Evolutionary conservation across 371 early-diverging fungal genomes (phyloP), one percentile per base, ranked within the genome.

Genomic region (Massospora cicadina): DNA sequence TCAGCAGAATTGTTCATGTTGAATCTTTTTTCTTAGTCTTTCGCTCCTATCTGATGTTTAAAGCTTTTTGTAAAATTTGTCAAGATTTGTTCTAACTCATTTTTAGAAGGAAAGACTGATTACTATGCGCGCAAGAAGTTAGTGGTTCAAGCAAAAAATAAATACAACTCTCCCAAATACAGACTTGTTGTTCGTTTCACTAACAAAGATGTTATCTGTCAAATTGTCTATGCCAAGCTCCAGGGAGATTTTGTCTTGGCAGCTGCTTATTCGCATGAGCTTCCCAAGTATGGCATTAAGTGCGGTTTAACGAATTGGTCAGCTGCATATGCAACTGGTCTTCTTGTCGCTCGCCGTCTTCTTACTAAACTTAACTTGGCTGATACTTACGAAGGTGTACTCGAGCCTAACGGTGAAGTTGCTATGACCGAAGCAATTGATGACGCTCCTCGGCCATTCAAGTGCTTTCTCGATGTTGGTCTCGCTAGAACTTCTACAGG

Each of bases 221-320:
- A 98, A 84, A 84, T 99, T 71, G 86, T 98, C 65, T 96, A 95
- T 80, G 91, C 99, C 76, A 94, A 96, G 87, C 84, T 98, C 77
- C 87, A 91, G 75, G 99, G 99, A 77, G 99, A 99, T 77, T 79
- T 89, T 72, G 93, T 98, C 68, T 81, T 99, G 70, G 84, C 91
- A 71, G 88, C 95, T 73, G 99, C 99, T 70, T 98, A 98, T 81
- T 78, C 98, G 62, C 94, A 95, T 77, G 99, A 99, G 81, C 89
- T 99, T 67, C 94, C 94, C 74, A 81, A 83, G 76, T 99, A 92
- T 79, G 99, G 99, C 68, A 81, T 99, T 80, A 89, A 91, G 84
- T 90, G 93, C 82, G 99, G 99, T 83, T 83, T 99, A 76, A 99
- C 97, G 82, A 99, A 99, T 95, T 98, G 98, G 93, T 87, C 98